A percentile compares a stretch with the other conserved stretches of the same genome.
phyloP scores from a whole-genome alignment of 2,329 filamentous ascomycete species.

The Xylaria sp. region DNA sequence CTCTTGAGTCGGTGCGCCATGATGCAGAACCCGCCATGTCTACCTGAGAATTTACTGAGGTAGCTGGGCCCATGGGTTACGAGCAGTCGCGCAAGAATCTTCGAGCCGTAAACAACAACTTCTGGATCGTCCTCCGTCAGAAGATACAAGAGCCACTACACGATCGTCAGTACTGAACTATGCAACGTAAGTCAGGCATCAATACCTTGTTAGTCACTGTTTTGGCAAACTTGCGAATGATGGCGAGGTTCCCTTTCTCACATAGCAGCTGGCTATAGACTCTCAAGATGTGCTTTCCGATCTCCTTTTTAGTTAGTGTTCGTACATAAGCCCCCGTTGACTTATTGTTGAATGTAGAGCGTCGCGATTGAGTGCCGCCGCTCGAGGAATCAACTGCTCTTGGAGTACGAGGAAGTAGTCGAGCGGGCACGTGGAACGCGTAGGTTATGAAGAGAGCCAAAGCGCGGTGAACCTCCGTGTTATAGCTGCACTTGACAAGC shows the following conservation, averaged over 20 bases:
- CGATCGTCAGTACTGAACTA: slow-evolving; percentile 32
- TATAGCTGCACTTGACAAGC: slow-evolving; percentile 74
- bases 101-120: slow-evolving; percentile 73
- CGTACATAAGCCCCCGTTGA: slow-evolving; percentile 32
- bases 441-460: slow-evolving; percentile 92
- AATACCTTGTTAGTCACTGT: slow-evolving; percentile 90
- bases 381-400: slow-evolving; percentile 40
- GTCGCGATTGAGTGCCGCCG: slow-evolving; percentile 38
- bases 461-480: slow-evolving; percentile 77
- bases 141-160: slow-evolving; percentile 83
- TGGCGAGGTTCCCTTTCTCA: slow-evolving; percentile 59
- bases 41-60: slow-evolving; percentile 74
- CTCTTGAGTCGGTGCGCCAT: slow-evolving; percentile 75
- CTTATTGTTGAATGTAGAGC: slow-evolving; percentile 35
- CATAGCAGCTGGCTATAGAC: slow-evolving; percentile 77
- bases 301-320: slow-evolving; percentile 57
- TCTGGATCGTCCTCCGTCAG: slow-evolving; percentile 81
- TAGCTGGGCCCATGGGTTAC: slow-evolving; percentile 78
- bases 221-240: slow-evolving; percentile 82
- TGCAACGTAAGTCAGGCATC: slow-evolving; percentile 21
- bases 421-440: slow-evolving; percentile 61
- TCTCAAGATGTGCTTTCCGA: slow-evolving; percentile 69
- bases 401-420: slow-evolving; percentile 48
- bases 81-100: slow-evolving; percentile 77
- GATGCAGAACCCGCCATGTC: slow-evolving; percentile 81